Conservation (phyloP, 306 rosid genomes). For the Citrullus mucosospermus region DNA sequence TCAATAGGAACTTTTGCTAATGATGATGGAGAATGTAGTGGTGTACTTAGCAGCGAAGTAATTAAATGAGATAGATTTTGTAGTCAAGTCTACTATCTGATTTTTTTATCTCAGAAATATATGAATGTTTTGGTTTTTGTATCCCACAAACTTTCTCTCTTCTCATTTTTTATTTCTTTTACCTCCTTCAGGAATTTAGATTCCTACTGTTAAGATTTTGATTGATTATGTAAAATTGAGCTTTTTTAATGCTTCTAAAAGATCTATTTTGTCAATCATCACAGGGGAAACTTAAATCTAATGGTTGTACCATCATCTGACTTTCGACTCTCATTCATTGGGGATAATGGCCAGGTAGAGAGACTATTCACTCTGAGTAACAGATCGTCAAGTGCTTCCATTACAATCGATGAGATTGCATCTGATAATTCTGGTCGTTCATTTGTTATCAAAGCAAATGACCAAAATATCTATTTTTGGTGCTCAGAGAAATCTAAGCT, state of each 20-base stretch:
- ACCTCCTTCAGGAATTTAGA: background rate
- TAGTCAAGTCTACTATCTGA: background rate
- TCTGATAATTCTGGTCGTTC: constrained; percentile 72
- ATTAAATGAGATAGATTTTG: background rate
- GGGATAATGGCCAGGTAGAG: constrained; percentile 64
- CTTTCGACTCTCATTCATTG: constrained; percentile 69
- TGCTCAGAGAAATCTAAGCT: constrained; percentile 87
- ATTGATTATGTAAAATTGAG: background rate
- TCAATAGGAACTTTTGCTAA: background rate
- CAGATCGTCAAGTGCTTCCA: constrained; percentile 36
- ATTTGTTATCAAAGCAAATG: constrained; percentile 39
- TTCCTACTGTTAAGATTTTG: background rate
- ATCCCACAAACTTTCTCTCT: background rate
- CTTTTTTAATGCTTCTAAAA: constrained; percentile 6
- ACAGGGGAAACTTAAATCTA: constrained; percentile 84
- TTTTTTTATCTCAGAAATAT: background rate
- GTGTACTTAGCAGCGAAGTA: background rate
- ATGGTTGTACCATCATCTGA: constrained; percentile 74
- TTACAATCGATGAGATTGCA: constrained; percentile 49
- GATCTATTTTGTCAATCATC: constrained; percentile 13
- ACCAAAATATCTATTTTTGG: constrained; percentile 55
- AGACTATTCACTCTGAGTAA: constrained; percentile 42
- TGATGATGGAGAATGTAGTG: background rate
- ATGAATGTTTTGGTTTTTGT: background rate
- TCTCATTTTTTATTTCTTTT: background rate